Base-by-base conservation (phyloP, 2,329 filamentous ascomycete genomes). In the Bipolaris sorokiniana region DNA sequence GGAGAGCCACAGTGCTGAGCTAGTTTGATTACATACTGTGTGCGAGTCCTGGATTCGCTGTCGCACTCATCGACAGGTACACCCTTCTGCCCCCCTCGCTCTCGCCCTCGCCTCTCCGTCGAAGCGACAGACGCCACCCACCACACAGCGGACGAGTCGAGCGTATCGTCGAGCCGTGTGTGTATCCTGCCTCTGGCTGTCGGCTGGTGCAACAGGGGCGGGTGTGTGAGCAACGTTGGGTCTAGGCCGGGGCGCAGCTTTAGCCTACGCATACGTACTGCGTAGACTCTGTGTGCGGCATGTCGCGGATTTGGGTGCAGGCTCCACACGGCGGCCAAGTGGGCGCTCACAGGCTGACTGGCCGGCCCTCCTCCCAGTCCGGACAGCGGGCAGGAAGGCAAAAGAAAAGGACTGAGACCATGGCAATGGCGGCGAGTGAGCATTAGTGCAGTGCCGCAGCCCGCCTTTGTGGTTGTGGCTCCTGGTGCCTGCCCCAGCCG, bases 341-440 rank as follows among this genome's bases (percentile, higher is more conserved):
- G 10, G 23, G 33, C 33, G 26, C 46, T 60, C 56, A 58, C 59
- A 55, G 47, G 55, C 65, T 62, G 47, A 54, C 65, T 62, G 63
- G 50, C 59, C 64, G 66, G 67, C 59, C 62, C 53, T 63, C 53
- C 58, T 65, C 66, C 64, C 58, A 59, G 45, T 55, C 55, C 54
- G 59, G 51, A 48, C 49, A 58, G 26, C 26, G 26, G 26, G 7
- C 26, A 61, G 44, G 36, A 40, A 40, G 22, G 22, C 22, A 22
- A 3, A 22, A 5, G 22, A 22, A 3, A 22, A 5, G 22, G 3
- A 23, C 23, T 7, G 22, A 5, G 22, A 22, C 22, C 37, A 40
- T 22, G 37, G 37, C 37, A 23, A 5, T 28, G 26, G 26, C 48
- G n/a, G 34, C 42, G 55, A 38, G 38, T 23, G 23, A 23, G 56